Base-by-base conservation (phyloP, 2,329 filamentous ascomycete genomes). In the Scedosporium aurantiacum region DNA sequence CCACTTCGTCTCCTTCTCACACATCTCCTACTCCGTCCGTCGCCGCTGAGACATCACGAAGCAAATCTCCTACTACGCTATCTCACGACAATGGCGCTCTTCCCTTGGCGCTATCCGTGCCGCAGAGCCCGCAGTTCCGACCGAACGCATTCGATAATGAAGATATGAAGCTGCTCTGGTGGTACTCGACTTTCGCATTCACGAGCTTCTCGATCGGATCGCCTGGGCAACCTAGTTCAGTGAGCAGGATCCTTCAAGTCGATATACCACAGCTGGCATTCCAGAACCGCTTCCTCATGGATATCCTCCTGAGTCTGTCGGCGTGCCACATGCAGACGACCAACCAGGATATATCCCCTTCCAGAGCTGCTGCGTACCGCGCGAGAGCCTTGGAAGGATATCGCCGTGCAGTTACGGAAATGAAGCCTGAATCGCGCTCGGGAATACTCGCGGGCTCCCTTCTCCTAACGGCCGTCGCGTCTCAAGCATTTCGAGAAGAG, bases 121-220 rank as follows among this genome's bases (percentile, higher is more conserved):
- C 50, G 18, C 50, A 54, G 12, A 23, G 23, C 12, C 18, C 50
- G 18, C 16, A 58, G 37, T 58, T 73, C 63, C 65, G 68, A 8
- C 71, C 76, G 1, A 62, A 63, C 1, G 68, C 68, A 12, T 68
- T 73, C 59, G 70, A 75, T 47, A 70, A 73, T 37, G 65, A 71
- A 27, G 80, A 83, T 63, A 79, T 84, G 78, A 78, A 75, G 64
- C 74, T 83, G 47, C 67, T 84, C 5, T 83, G 80, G 80, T 81
- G 81, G 66, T 84, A 81, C 66, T 79, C 78, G 12, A 73, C 72
- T 7, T 68, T 75, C 37, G 79, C 78, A 7, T 79, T 71, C 64
- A 63, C 70, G 2, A 78, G 78, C 14, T 81, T 83, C 66, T 73
- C 77, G 14, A 69, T 78, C 28, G 47, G 27, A 1, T 69, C 76